Percentiles rank a stretch among this genome's conserved stretches.
phyloP scores from a whole-genome alignment of 768 basidiomycete genomes.

The Rhodosporidiobolus sp. region DNA sequence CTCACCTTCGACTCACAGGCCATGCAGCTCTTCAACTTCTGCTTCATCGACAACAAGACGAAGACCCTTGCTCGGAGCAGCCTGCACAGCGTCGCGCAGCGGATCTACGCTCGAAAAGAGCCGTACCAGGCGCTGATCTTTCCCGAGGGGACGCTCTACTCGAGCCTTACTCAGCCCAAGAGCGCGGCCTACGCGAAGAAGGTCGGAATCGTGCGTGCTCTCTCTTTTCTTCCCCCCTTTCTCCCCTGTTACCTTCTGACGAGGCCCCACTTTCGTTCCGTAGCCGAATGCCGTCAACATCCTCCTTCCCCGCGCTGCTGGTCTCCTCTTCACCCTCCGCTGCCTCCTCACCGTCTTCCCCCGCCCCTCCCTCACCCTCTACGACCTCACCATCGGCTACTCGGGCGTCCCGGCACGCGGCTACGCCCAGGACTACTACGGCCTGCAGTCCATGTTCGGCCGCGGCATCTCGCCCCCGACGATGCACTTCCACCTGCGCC shows the following conservation, averaged over 20 bases:
- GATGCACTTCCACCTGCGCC: conserved; percentile 82
- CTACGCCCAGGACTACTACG: conserved; percentile 53
- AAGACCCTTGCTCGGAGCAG: conserved; percentile 8
- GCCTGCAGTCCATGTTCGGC: conserved; percentile 81
- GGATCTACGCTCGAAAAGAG: conserved; percentile 26
- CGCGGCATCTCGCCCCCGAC: conserved; percentile 74
- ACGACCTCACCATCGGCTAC: conserved; percentile 91
- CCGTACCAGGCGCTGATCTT: conserved; percentile 82
- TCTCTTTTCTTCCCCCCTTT: background rate
- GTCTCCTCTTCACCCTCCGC: conserved; percentile 77
- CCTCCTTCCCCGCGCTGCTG: conserved; percentile 90
- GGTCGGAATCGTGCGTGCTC: conserved; percentile 71
- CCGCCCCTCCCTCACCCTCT: conserved; percentile 60
- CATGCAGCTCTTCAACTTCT: conserved; percentile 36
- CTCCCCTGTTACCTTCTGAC: background rate
- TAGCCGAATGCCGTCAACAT: conserved; percentile 75
- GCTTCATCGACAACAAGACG: conserved; percentile 28
- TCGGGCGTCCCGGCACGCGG: conserved; percentile 51
- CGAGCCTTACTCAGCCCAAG: conserved; percentile 75
- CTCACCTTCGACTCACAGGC: conserved; percentile 1
- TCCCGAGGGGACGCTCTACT: conserved; percentile 93
- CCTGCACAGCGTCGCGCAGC: conserved; percentile 4
- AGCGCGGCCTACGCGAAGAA: conserved; percentile 85
- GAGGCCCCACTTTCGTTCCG: no score
- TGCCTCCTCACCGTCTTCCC: conserved; percentile 74